Evolutionary conservation across 176 grass and related monocot genomes (phyloP).

Genomic region (Lolium perenne): DNA sequence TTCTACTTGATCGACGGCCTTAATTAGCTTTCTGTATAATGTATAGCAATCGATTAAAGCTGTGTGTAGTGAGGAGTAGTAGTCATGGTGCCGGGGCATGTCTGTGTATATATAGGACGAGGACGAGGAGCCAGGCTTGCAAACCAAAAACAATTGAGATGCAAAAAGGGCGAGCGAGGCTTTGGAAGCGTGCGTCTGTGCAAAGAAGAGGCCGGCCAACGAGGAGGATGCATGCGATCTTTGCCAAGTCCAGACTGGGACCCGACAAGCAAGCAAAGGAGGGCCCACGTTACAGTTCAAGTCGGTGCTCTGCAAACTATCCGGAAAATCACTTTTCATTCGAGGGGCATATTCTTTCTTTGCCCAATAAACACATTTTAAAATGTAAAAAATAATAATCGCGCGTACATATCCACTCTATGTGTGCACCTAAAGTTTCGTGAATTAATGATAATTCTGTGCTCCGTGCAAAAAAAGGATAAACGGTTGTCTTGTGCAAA

Average conservation of each 20-base stretch:
- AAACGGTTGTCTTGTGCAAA: no score
- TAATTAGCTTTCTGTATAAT: background rate
- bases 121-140: constrained; percentile 31
- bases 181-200: constrained; percentile 75
- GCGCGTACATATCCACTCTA: no score
- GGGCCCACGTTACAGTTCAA: constrained; percentile 22
- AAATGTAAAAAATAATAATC: no score
- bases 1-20: background rate
- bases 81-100: background rate
- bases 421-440: no score
- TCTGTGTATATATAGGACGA: constrained; percentile 29
- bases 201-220: constrained; percentile 54
- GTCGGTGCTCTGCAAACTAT: no score
- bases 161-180: constrained; percentile 27
- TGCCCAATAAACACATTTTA: no score
- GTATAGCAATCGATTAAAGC: background rate
- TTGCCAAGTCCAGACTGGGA: constrained; percentile 43
- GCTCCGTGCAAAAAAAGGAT: no score
- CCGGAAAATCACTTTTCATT: no score
- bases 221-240: constrained; percentile 39
- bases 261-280: constrained; percentile 5
- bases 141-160: background rate
- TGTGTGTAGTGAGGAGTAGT: background rate
- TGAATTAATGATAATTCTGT: no score
- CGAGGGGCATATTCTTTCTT: no score